A percentile compares a stretch with the other conserved stretches of the same genome.
Conservation (phyloP, 2,329 filamentous ascomycete genomes). For the Didymella segeticola region DNA sequence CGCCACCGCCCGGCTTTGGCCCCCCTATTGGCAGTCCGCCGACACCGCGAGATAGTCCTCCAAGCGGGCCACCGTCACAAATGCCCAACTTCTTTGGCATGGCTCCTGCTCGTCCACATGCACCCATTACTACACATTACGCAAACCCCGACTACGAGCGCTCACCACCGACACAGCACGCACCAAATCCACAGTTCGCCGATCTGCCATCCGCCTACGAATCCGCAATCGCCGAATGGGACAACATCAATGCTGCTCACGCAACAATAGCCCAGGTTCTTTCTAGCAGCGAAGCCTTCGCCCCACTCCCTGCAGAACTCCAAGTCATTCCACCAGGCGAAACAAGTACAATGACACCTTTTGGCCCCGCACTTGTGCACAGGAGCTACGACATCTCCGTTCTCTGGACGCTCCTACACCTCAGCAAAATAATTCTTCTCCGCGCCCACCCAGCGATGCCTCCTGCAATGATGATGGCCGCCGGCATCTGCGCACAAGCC, state of each 20-base stretch:
- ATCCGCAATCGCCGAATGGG: slow-evolving; percentile 81
- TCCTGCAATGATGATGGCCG: slow-evolving; percentile 85
- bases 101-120: slow-evolving; percentile 51
- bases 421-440: slow-evolving; percentile 81
- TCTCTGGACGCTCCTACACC: slow-evolving; percentile 87
- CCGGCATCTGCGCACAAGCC: slow-evolving; percentile 74
- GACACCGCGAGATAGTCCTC: slow-evolving; percentile 19
- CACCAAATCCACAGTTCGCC: slow-evolving; percentile 32
- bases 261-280: slow-evolving; percentile 63
- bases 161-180: slow-evolving; percentile 24
- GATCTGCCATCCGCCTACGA: slow-evolving; percentile 70
- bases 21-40: slow-evolving; percentile 20
- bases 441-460: slow-evolving; percentile 89
- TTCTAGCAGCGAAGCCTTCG: slow-evolving; percentile 76
- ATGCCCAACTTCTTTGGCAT: slow-evolving; percentile 61
- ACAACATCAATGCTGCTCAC: slow-evolving; percentile 74
- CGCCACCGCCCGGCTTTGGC: slow-evolving; percentile 24
- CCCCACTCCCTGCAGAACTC: slow-evolving; percentile 74
- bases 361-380: slow-evolving; percentile 82
- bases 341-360: slow-evolving; percentile 66
- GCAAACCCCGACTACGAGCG: slow-evolving; percentile 33
- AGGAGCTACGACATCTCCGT: slow-evolving; percentile 86
- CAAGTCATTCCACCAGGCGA: slow-evolving; percentile 59
- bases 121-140: slow-evolving; percentile 54
- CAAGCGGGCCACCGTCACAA: slow-evolving; percentile 27